phyloP scores from a whole-genome alignment of 2,329 filamentous ascomycete species.

The Fusarium torreyae region DNA sequence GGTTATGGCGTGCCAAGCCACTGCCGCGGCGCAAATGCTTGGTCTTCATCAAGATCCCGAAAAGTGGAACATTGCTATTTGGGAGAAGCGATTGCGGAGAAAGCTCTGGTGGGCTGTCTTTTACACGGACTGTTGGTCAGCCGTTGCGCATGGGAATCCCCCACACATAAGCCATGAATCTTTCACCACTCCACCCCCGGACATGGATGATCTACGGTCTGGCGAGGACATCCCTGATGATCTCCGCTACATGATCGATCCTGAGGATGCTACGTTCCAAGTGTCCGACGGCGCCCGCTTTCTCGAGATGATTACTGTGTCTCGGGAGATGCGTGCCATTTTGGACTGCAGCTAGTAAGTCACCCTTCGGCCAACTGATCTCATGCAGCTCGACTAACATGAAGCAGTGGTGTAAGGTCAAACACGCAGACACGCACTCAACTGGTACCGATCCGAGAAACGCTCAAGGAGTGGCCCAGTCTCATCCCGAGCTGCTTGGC shows the following conservation, averaged over 20 bases:
- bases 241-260: conserved; percentile 55
- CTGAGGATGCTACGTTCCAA: conserved; percentile 52
- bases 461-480: conserved; percentile 55
- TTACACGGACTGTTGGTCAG: conserved; percentile 61
- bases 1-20: conserved; percentile 60
- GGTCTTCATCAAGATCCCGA: conserved; percentile 62
- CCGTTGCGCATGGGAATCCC: conserved; percentile 63
- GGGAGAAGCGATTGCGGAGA: conserved; percentile 61
- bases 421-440: conserved; percentile 34
- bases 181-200: conserved; percentile 57
- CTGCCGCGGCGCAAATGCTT: conserved; percentile 62
- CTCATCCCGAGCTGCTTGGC: conserved; percentile 55
- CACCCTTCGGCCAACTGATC: neutral
- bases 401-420: conserved; percentile 29
- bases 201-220: conserved; percentile 60
- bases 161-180: conserved; percentile 60
- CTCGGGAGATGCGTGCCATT: conserved; percentile 52
- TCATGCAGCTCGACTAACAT: conserved; percentile 11
- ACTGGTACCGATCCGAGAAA: conserved; percentile 49
- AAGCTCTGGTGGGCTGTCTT: conserved; percentile 65
- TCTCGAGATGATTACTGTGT: conserved; percentile 53
- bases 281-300: conserved; percentile 58
- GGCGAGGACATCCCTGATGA: conserved; percentile 60
- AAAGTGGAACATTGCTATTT: conserved; percentile 59
- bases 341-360: conserved; percentile 56